phyloP scores from a whole-genome alignment of 2,329 filamentous ascomycete species.

The Anthostomella pinea region DNA sequence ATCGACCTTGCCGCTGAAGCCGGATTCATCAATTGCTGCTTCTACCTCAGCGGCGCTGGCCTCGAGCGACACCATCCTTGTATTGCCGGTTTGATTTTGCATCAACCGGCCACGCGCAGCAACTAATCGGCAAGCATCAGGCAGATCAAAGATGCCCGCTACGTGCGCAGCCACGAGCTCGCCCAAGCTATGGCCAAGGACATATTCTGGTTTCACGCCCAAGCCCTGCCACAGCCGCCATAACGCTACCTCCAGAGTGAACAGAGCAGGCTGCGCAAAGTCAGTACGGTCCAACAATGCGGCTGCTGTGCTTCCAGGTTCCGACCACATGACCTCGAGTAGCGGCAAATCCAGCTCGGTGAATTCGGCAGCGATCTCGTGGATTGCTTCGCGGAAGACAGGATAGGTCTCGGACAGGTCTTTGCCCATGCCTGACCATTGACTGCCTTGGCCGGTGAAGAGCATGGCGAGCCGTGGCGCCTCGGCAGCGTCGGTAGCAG shows the following conservation, averaged over 20 bases:
- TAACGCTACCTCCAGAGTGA: slow-evolving; percentile 32
- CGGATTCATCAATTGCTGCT: slow-evolving; percentile 17
- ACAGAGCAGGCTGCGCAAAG: slow-evolving; percentile 33
- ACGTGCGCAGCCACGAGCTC: slow-evolving; percentile 32
- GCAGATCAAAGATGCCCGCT: slow-evolving; percentile 30
- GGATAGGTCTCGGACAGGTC: slow-evolving; percentile 24
- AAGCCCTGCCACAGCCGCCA: slow-evolving; percentile 31
- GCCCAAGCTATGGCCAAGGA: slow-evolving; percentile 31
- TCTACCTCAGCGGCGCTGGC: slow-evolving; percentile 23
- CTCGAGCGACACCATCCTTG: slow-evolving; percentile 29
- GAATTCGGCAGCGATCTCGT: slow-evolving; percentile 21
- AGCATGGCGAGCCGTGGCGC: slow-evolving; percentile 28
- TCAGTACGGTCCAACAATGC: slow-evolving; percentile 28
- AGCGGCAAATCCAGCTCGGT: slow-evolving; percentile 23
- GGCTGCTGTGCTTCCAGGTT: slow-evolving; percentile 18
- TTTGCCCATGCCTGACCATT: slow-evolving; percentile 32
- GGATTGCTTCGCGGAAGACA: slow-evolving; percentile 26
- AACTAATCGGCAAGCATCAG: slow-evolving; percentile 33
- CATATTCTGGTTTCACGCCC: slow-evolving; percentile 28
- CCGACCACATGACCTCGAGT: slow-evolving; percentile 31
- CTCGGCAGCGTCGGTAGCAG: slow-evolving; percentile 3
- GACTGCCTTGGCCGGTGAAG: slow-evolving; percentile 37
- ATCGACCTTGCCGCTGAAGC: slow-evolving; percentile 17
- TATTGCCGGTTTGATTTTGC: slow-evolving; percentile 19
- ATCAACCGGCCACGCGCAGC: slow-evolving; percentile 32